Evolutionary conservation across 2,329 filamentous ascomycete genomes (phyloP).

Genomic region (Fonsecaea pedrosoi): DNA sequence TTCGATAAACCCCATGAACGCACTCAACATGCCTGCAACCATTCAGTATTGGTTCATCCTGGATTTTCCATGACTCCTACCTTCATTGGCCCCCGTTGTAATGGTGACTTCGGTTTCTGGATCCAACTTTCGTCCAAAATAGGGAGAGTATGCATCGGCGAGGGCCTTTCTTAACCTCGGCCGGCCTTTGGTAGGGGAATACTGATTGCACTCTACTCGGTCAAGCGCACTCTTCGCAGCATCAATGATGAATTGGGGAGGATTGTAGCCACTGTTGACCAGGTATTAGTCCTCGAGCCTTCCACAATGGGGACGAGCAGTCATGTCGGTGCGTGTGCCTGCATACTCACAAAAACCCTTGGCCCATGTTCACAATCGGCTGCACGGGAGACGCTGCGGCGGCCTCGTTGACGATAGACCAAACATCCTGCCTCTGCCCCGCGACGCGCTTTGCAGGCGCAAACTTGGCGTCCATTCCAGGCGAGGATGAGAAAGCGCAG

Average conservation of each 20-base stretch:
- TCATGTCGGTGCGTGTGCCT: conserved; percentile 1
- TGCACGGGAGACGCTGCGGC: conserved; percentile 68
- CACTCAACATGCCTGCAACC: conserved; percentile 79
- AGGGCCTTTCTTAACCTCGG: conserved; percentile 92
- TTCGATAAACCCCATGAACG: conserved; percentile 98
- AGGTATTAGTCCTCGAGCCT: background rate
- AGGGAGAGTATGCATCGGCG: conserved; percentile 87
- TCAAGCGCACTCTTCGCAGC: conserved; percentile 90
- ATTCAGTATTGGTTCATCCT: background rate
- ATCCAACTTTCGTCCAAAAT: conserved; percentile 81
- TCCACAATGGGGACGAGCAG: conserved; percentile 1
- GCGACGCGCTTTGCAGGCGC: conserved; percentile 57
- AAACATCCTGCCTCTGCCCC: conserved; percentile 60
- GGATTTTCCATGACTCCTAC: conserved; percentile 36
- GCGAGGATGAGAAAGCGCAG: conserved; percentile 26
- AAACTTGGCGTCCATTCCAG: conserved; percentile 44
- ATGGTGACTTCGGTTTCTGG: conserved; percentile 93
- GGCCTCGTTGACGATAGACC: conserved; percentile 71
- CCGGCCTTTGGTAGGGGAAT: conserved; percentile 87
- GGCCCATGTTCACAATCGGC: conserved; percentile 71
- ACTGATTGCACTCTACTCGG: conserved; percentile 96
- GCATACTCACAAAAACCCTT: conserved; percentile 62
- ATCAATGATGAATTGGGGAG: conserved; percentile 85
- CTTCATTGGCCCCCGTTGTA: conserved; percentile 71
- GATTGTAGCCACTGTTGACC: conserved; percentile 76